These are phyloP conservation scores for Halocafeteria seosinensis DNA, from an alignment of 108 stramenopile species.

Conservation along the genomic window DNA sequence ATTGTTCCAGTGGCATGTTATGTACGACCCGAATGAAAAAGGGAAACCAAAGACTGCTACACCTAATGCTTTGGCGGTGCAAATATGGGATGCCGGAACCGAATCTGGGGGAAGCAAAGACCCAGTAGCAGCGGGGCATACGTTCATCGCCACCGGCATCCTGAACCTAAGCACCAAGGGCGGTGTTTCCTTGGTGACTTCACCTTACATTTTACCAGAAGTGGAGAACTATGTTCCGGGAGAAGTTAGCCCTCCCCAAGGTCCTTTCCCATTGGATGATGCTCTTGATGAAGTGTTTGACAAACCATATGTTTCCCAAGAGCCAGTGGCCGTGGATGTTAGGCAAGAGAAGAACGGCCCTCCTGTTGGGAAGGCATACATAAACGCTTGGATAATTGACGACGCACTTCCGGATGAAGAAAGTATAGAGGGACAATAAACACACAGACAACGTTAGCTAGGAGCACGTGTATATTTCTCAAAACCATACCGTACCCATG, in stretches of 20 bases:
- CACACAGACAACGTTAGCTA: too few species aligned
- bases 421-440: too few species aligned
- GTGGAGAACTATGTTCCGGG: too few species aligned
- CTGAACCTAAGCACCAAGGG: not conserved
- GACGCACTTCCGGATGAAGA: not conserved
- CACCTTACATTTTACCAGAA: not conserved
- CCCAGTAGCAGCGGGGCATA: not conserved
- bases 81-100: not conserved
- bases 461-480: too few species aligned
- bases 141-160: not conserved
- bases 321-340: not conserved
- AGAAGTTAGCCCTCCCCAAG: not conserved
- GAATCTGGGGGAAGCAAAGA: not conserved
- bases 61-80: not conserved
- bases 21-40: not conserved
- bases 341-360: not conserved
- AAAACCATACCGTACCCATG: too few species aligned
- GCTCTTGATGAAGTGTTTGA: not conserved
- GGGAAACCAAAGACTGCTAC: not conserved
- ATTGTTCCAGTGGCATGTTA: not conserved
- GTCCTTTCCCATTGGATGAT: not conserved
- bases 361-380: not conserved
- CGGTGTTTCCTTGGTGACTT: not conserved
- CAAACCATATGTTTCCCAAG: not conserved
- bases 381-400: not conserved